These are phyloP conservation scores for Prunus campanulata DNA, from an alignment of 306 rosid species.

Conservation along the genomic window DNA sequence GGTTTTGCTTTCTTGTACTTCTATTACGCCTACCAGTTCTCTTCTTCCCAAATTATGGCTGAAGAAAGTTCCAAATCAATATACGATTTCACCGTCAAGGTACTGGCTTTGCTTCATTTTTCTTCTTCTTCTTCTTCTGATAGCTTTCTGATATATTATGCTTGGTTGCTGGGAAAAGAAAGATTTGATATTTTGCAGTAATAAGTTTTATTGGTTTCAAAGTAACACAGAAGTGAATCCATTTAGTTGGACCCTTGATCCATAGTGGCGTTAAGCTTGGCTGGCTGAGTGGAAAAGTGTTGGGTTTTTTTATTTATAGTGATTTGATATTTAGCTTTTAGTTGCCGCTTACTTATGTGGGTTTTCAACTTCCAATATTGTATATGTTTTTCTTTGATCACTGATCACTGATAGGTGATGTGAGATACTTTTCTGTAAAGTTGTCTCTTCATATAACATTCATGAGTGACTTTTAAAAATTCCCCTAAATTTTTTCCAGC, in stretches of 20 bases:
- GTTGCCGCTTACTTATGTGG: neutral
- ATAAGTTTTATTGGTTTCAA: neutral
- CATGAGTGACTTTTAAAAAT: too few relatives aligned
- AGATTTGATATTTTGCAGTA: neutral
- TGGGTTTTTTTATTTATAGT: too few relatives aligned
- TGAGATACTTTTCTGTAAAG: too few relatives aligned
- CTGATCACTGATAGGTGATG: too few relatives aligned
- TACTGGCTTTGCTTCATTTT: neutral
- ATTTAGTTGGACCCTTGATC: too few relatives aligned
- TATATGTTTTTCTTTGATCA: neutral
- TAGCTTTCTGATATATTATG: neutral
- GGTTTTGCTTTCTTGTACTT: slow-evolving; percentile 35
- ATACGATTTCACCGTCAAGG: slow-evolving; percentile 84
- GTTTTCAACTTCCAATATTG: neutral
- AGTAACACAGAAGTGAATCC: too few relatives aligned
- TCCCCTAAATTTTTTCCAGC: neutral
- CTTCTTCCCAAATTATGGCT: slow-evolving; percentile 44
- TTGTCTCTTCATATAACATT: too few relatives aligned
- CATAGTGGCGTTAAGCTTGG: too few relatives aligned
- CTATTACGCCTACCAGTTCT: slow-evolving; percentile 13
- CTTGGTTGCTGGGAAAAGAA: slow-evolving; percentile 14
- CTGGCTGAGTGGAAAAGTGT: too few relatives aligned
- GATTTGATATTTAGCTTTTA: neutral
- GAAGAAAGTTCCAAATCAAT: slow-evolving; percentile 57
- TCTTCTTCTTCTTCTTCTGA: neutral